Percentiles rank a stretch among this genome's conserved stretches.
Evolutionary conservation across 805 yeast genomes (phyloP).

Genomic region (Kurtzmaniella fragi): DNA sequence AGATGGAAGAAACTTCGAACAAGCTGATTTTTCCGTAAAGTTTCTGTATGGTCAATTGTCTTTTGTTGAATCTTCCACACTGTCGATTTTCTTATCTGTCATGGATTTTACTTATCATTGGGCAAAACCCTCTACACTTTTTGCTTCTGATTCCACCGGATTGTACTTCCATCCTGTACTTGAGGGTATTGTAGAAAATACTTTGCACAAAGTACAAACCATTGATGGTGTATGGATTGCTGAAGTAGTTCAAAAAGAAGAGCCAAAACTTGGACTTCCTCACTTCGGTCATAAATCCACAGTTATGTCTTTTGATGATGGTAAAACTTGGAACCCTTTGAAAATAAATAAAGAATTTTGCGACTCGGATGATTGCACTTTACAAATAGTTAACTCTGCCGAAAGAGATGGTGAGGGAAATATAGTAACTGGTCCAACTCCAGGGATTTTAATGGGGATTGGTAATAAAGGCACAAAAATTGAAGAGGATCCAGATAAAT

Average conservation of each 20-base stretch:
- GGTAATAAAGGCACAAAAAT: slow-evolving; percentile 27
- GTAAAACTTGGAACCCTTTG: slow-evolving; percentile 48
- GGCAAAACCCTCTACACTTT: slow-evolving; percentile 29
- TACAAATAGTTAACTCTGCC: slow-evolving; percentile 31
- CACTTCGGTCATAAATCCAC: slow-evolving; percentile 21
- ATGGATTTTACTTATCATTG: slow-evolving; percentile 13
- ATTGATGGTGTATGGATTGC: slow-evolving; percentile 63
- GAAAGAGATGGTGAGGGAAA: slow-evolving; percentile 38
- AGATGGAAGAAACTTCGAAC: slow-evolving; percentile 37
- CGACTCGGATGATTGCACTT: slow-evolving; percentile 44
- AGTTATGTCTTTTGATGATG: slow-evolving; percentile 46
- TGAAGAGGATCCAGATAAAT: slow-evolving; percentile 7
- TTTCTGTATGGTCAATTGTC: slow-evolving; percentile 30
- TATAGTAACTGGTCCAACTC: slow-evolving; percentile 47
- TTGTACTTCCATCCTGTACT: slow-evolving; percentile 42
- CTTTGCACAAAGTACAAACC: slow-evolving; percentile 41
- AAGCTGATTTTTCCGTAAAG: slow-evolving; percentile 36
- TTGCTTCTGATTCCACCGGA: slow-evolving; percentile 57
- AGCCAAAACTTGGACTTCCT: slow-evolving; percentile 7
- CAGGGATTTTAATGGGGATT: slow-evolving; percentile 39
- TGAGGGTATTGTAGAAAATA: slow-evolving; percentile 37
- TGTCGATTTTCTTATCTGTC: slow-evolving; percentile 28
- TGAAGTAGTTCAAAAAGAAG: slow-evolving; percentile 24
- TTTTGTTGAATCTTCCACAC: slow-evolving; percentile 34
- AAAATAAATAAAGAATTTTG: slow-evolving; percentile 17